phyloP scores from a whole-genome alignment of 805 yeast species.

The Candida takata region DNA sequence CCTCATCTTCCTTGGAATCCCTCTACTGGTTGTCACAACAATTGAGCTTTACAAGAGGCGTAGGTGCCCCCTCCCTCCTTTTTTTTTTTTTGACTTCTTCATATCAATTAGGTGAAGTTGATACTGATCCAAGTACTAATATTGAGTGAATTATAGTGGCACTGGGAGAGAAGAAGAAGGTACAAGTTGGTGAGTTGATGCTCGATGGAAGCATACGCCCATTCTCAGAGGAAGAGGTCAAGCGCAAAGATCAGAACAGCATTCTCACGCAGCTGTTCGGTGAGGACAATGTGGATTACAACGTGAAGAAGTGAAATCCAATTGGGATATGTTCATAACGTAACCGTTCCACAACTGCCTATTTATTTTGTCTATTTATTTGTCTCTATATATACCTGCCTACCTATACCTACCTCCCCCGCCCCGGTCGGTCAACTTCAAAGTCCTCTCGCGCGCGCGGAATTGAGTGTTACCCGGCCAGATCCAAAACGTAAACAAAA shows the following conservation, averaged over 20 bases:
- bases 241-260: slow-evolving; percentile 16
- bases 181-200: slow-evolving; percentile 21
- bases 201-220: slow-evolving; percentile 19
- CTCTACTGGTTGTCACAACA: slow-evolving; percentile 17
- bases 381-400: not conserved
- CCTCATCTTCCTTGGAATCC: slow-evolving; percentile 19
- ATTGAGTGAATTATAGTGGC: too few species aligned
- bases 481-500: slow-evolving; percentile 1
- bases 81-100: too few species aligned
- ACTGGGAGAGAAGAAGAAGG: slow-evolving; percentile 18
- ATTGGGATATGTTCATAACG: not conserved
- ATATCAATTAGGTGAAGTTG: too few species aligned
- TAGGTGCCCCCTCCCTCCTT: slow-evolving; percentile 8
- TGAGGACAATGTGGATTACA: slow-evolving; percentile 20
- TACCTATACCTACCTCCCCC: not conserved
- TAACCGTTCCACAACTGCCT: not conserved
- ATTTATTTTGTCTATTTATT: not conserved
- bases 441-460: not conserved
- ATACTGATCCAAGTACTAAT: too few species aligned
- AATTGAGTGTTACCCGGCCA: not conserved
- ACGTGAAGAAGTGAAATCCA: slow-evolving; percentile 4
- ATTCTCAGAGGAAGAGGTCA: slow-evolving; percentile 17
- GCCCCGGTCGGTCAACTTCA: not conserved
- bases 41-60: slow-evolving; percentile 16
- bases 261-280: slow-evolving; percentile 18